Base-by-base conservation (phyloP, 495 filamentous ascomycete genomes). In the Parathielavia appendiculata region DNA sequence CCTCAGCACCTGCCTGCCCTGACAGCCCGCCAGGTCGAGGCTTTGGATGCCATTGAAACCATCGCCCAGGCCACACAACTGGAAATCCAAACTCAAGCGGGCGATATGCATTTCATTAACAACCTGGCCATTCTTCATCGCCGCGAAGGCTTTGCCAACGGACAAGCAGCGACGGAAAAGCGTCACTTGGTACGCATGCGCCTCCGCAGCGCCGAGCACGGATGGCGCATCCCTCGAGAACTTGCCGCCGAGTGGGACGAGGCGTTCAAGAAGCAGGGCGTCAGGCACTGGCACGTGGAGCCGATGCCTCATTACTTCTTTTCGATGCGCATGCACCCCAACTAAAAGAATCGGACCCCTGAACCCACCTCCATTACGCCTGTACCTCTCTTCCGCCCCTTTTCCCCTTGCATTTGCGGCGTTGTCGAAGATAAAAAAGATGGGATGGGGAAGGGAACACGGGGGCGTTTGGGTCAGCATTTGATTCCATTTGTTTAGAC, bases 31-130 rank as follows among this genome's bases (percentile, higher is more conserved):
- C 85, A 88, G 54, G 63, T 73, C 51, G 83, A 86, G 68, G 85
- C 84, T 7, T 71, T 88, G 30, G 82, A 87, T 60, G 76, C 81
- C 41, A 74, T 88, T 39, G 82, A 87, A 67, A 75, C 77, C 50
- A 76, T 81, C 43, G 84, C 85, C 7, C 69, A 70, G 55, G 79
- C 83, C 41, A 77, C 83, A 55, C 72, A 79, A 55, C 56, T 86
- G 26, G 76, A 78, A 59, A 73, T 86, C 46, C 69, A 73, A 56
- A 75, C 73, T 5, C 72, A 79, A 59, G 76, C 78, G 20, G 88
- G 88, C 19, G 88, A 91, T 70, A 79, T 91, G 57, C 83, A 84
- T 62, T 88, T 86, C 69, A 81, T 87, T 70, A 90, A 91, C 69
- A 91, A 91, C 65, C 73, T 90, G 45, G 79, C 79, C 36, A 71